phyloP scores from a whole-genome alignment of 108 stramenopile genomes.

The Stephanodiscus minutulus region DNA sequence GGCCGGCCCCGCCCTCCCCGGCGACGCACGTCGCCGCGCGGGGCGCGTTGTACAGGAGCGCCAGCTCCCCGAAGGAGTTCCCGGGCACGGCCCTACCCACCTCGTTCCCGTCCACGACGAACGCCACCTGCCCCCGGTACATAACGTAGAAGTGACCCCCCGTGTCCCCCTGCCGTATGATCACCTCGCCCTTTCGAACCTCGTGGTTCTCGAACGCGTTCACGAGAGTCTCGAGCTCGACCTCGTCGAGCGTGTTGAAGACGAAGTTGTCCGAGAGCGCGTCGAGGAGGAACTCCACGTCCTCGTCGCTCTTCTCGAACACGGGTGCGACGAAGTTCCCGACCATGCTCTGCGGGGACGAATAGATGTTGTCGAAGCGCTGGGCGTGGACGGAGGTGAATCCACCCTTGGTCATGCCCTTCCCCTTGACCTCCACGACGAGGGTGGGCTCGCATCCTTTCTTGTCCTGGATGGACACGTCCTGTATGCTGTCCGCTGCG shows the following conservation, averaged over 20 bases:
- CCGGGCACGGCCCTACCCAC: constrained; percentile 70
- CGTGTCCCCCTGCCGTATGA: constrained; percentile 91
- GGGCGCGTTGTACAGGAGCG: constrained; percentile 91
- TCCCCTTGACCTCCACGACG: constrained; percentile 23
- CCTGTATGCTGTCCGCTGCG: constrained; percentile 18
- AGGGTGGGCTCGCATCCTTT: constrained; percentile 26
- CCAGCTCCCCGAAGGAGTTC: constrained; percentile 91
- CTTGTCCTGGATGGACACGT: constrained; percentile 29
- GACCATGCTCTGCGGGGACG: constrained; percentile 21
- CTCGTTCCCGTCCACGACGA: constrained; percentile 66
- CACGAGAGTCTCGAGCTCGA: constrained; percentile 59
- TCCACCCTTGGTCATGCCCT: constrained; percentile 15
- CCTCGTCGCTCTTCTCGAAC: constrained; percentile 61
- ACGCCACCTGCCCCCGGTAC: constrained; percentile 61
- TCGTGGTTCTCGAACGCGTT: constrained; percentile 67
- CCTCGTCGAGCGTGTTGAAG: constrained; percentile 59
- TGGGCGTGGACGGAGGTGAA: constrained; percentile 29
- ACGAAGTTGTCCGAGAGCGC: constrained; percentile 78
- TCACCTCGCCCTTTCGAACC: constrained; percentile 53
- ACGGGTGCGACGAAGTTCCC: constrained; percentile 17
- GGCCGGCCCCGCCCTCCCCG: constrained; percentile 37
- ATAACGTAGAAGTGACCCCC: constrained; percentile 94
- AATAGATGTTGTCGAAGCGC: constrained; percentile 43
- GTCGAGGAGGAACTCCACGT: constrained; percentile 52
- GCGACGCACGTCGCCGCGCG: constrained; percentile 89